Evolutionary conservation across 140 eudicot species (phyloP).

Genomic region (Ambrosia hybrid): DNA sequence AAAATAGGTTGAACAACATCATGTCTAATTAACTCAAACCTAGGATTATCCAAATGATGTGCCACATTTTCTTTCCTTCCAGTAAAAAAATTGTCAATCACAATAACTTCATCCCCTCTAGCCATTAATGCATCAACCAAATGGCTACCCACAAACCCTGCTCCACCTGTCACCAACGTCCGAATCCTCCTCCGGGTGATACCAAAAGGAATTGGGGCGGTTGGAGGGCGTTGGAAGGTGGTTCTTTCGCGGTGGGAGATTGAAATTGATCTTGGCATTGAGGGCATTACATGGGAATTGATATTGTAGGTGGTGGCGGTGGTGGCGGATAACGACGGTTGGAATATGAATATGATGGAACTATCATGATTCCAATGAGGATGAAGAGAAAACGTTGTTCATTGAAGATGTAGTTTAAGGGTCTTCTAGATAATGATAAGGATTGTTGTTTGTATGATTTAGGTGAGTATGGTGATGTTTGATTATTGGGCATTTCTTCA

Average conservation of each 20-base stretch:
- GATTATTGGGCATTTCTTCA: conserved; percentile 51
- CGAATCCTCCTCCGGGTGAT: conserved; percentile 52
- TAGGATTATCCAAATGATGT: conserved; percentile 68
- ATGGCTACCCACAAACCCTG: conserved; percentile 91
- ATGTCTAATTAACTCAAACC: conserved; percentile 81
- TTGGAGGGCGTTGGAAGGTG: background rate
- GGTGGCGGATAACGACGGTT: conserved; percentile 47
- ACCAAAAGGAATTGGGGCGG: conserved; percentile 56
- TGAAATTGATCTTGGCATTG: conserved; percentile 26
- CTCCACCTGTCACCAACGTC: conserved; percentile 79
- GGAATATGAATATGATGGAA: conserved; percentile 65
- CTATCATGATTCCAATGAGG: conserved; percentile 70
- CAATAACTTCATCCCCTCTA: conserved; percentile 92
- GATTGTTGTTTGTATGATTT: conserved; percentile 47
- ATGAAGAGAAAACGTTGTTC: conserved; percentile 73
- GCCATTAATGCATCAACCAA: conserved; percentile 72
- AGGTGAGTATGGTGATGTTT: conserved; percentile 57
- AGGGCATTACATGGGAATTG: conserved; percentile 24
- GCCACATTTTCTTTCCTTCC: conserved; percentile 82
- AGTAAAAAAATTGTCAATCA: conserved; percentile 77
- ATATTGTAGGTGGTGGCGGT: conserved; percentile 7
- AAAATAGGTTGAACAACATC: conserved; percentile 86
- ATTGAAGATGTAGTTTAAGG: conserved; percentile 56
- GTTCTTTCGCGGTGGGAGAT: conserved; percentile 31
- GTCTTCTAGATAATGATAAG: conserved; percentile 38